Base-by-base conservation (phyloP, 495 filamentous ascomycete species). In the Mytilinidion resinicola region DNA sequence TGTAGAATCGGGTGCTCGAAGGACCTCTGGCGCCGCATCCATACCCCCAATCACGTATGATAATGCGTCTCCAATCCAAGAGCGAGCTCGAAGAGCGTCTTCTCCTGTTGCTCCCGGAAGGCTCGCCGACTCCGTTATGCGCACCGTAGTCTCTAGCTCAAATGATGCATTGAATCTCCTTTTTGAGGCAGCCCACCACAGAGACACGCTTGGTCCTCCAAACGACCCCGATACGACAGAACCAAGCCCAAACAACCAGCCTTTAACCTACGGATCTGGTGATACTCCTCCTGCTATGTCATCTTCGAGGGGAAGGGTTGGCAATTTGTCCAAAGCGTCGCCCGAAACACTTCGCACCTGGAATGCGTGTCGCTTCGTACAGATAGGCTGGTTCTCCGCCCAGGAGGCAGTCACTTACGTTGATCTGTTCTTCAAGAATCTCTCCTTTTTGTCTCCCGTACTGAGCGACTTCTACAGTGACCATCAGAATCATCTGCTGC, bases 81-180 rank as follows among this genome's bases (percentile, higher is more conserved):
- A 30, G 25, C 21, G 36, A 20, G 19, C 59, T 20, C 51, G 63
- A 12, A 35, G 63, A 15, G 41, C 56, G 7, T 66, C 63, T 10
- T 59, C 55, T 12, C 55, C 63, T 10, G 56, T 59, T 19, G 56
- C 59, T 11, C 39, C 59, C 34, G 52, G 12, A 33, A 30, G 21
- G 9, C 56, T 66, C 10, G 48, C 58, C 7, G 35, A 57, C 35
- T 62, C 59, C 7, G 59, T 66, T 1, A 66, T 66, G 63, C 50
- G 63, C 37, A 66, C 63, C 11, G 63, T 66, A 4, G 63, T 66
- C 38, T 66, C 63, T 0, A 66, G 63, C 54, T 77, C 77, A 12
- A 80, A 79, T 62, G 78, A 80, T 69, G 78, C 78, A 15, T 66
- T 80, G 10, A 79, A 80, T 55, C 76, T 80, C 43, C 67, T 80